These are phyloP conservation scores for Teunomyces panamensis DNA, from an alignment of 805 yeast genomes.

Conservation along the genomic window DNA sequence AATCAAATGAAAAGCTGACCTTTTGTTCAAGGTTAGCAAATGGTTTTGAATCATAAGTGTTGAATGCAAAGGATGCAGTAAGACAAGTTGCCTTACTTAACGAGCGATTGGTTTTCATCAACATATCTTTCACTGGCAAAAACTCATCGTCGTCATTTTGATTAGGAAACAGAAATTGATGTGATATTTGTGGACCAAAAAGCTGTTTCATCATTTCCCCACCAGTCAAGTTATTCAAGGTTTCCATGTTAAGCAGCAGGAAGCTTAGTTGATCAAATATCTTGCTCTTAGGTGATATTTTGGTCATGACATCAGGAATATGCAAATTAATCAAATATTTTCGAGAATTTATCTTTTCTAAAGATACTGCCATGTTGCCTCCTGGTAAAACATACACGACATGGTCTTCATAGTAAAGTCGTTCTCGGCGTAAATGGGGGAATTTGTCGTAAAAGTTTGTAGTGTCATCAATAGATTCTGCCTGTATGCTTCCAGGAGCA, in stretches of 20 bases:
- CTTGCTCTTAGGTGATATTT: slow-evolving; percentile 26
- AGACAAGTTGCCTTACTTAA: slow-evolving; percentile 22
- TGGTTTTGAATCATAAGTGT: slow-evolving; percentile 33
- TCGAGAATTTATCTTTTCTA: slow-evolving; percentile 34
- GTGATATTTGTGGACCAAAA: slow-evolving; percentile 14
- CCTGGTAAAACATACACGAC: slow-evolving; percentile 29
- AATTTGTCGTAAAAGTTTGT: slow-evolving; percentile 22
- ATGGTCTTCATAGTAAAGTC: slow-evolving; percentile 25
- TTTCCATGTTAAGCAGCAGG: slow-evolving; percentile 8
- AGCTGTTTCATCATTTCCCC: slow-evolving; percentile 9
- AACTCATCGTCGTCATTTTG: slow-evolving; percentile 13
- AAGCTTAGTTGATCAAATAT: slow-evolving; percentile 12
- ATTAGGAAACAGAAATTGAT: slow-evolving; percentile 15
- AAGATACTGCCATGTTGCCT: slow-evolving; percentile 29
- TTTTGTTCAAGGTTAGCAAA: slow-evolving; percentile 21
- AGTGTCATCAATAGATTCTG: slow-evolving; percentile 1
- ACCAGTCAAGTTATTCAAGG: slow-evolving; percentile 9
- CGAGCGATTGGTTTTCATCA: neutral
- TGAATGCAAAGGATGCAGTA: slow-evolving; percentile 35
- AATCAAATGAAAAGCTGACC: slow-evolving; percentile 28
- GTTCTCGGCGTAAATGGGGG: slow-evolving; percentile 25
- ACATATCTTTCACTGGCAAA: slow-evolving; percentile 14
- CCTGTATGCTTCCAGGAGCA: slow-evolving; percentile 7
- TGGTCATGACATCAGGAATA: slow-evolving; percentile 40
- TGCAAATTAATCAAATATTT: slow-evolving; percentile 37